Conservation (phyloP, 257 asterid genomes). For the Gardenia jasminoides region DNA sequence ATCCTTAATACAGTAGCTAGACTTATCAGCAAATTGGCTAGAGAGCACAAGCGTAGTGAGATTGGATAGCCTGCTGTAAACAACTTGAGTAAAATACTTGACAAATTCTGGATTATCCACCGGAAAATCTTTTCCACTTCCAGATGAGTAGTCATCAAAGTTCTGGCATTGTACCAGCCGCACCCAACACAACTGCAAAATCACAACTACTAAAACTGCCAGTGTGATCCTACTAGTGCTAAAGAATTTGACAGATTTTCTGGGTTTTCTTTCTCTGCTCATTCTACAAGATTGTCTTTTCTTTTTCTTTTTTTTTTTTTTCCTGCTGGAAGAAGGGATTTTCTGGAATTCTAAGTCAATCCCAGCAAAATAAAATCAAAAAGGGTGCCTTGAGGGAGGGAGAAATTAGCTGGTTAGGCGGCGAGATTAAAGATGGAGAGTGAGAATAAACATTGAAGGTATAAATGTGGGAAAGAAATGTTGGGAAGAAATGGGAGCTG, state of each 20-base stretch:
- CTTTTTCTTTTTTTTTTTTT: no score
- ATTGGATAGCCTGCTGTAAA: conserved; percentile 43
- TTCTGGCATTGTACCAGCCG: conserved; percentile 50
- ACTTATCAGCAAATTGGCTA: conserved; percentile 46
- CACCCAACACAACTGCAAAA: conserved; percentile 26
- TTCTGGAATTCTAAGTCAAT: conserved; percentile 3
- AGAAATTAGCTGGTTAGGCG: not conserved
- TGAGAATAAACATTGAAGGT: not conserved
- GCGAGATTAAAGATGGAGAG: not conserved
- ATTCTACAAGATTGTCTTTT: not conserved
- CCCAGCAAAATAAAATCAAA: not conserved
- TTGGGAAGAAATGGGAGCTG: conserved; percentile 1
- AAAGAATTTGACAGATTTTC: not conserved
- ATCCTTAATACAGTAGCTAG: conserved; percentile 57
- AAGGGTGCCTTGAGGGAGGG: not conserved
- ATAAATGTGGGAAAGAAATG: not conserved
- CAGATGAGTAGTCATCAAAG: conserved; percentile 14
- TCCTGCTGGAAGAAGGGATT: not conserved
- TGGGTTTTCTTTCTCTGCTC: conserved; percentile 9
- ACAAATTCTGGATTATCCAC: conserved; percentile 25
- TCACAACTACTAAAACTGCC: conserved; percentile 4
- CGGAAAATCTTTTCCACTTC: conserved; percentile 18
- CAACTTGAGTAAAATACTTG: conserved; percentile 34
- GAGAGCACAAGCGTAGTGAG: conserved; percentile 47
- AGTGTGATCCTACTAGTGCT: not conserved